Base-by-base conservation (phyloP, 2,329 filamentous ascomycete genomes). In the Beauveria sp. region DNA sequence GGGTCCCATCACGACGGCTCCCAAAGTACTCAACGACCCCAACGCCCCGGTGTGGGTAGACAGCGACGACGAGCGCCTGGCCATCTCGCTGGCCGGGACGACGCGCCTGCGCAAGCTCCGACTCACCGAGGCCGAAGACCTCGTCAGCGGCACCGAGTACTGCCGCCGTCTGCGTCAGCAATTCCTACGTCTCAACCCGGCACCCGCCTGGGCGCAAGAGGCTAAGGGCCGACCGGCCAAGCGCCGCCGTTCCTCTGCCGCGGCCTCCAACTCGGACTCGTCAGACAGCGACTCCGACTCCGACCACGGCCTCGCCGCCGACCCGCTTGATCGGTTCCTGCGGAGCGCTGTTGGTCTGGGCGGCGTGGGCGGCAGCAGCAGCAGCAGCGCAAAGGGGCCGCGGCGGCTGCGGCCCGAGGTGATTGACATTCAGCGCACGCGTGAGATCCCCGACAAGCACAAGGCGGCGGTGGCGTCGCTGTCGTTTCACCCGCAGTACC, bases 21-120 rank as follows among this genome's bases (percentile, higher is more conserved):
- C 62, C 31, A 67, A 62, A 6, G 66, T 68, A 22, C 54, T 60
- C 14, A 62, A 66, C 16, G 65, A 69, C 18, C 69, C 65, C 52
- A 77, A 82, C 48, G 78, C 79, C 22, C 81, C 88, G 3, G 90
- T 86, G 1, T 99, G 95, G 95, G 87, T 93, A 67, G 95, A 99
- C 72, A 98, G 93, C 74, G 95, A 99, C 69, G 95, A 99, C 71
- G 95, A 98, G 71, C 84, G 90, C 60, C 78, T 97, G 65, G 84
- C 86, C 7, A 83, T 99, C 54, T 98, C 93, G 16, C 81, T 99
- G 45, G 89, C 91, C 3, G 83, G 85, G 28, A 86, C 88, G 50
- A 84, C 86, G 53, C 84, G 90, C 66, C 74, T 97, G 71, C 85
- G 93, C 66, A 98, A 98, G 75, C 79, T 99, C 65, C 84, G 95